Evolutionary conservation across 257 asterid species (phyloP), one percentile per base, ranked within the genome.

Genomic region (Przewalskia tangutica): DNA sequence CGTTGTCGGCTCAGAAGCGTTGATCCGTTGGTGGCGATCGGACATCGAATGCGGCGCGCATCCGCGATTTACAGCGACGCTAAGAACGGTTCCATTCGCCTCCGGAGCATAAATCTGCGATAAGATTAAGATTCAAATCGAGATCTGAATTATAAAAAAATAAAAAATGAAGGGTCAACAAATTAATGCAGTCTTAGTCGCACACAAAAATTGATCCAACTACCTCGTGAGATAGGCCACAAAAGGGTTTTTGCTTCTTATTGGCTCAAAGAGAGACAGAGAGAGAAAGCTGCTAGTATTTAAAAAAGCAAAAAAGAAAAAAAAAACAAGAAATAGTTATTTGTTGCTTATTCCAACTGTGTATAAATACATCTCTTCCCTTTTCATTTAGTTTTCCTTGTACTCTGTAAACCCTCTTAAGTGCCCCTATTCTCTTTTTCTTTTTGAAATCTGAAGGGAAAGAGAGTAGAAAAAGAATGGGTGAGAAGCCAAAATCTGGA

Each of bases 401-500:
- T 66, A 0, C 10, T 75, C 8, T 50, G 62, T 50, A 50, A 50
- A 75, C 80, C 80, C 80, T 50, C 8, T 23, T 0, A 12, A 71
- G 13, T 53, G 44, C 53, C 6, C 20, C 10, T 11, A 6, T 77
- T 53, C 66, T 54, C 48, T 59, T 36, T 27, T 55, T 70, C 54
- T 42, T 71, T 60, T 36, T 67, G 36, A 38, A 67, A 86, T 50
- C 85, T 84, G 48, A 56, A 77, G 62, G 55, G 80, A 86, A 93
- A 92, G 96, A 97, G 86, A 71, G 91, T n/a, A 42, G 56, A 44
- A 50, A 17, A 18, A 50, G 23, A 50, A 75, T 75, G 80, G 62
- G 46, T 48, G 91, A 89, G 91, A 91, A 94, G 88, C 88, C 95
- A 44, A 88, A 89, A 85, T 62, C 97, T n/a, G 51, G 44, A n/a